A percentile compares a stretch with the other conserved stretches of the same genome.
Conservation (phyloP, 2,329 filamentous ascomycete species). For the Colletotrichum sp. region DNA sequence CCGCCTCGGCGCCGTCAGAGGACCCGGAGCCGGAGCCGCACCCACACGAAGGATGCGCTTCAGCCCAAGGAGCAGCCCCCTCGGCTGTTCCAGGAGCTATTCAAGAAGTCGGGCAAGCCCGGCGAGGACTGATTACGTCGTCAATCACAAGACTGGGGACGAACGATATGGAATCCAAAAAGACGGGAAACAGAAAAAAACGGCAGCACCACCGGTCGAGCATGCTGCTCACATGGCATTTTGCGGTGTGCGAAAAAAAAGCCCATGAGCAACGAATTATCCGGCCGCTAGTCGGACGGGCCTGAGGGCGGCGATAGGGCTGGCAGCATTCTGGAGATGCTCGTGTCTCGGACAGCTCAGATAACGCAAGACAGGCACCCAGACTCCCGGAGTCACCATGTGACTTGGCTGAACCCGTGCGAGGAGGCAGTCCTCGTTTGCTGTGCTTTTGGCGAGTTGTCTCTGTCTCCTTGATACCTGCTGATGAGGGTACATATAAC, state of each 20-base stretch:
- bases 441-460: neutral
- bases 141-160: neutral
- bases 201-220: neutral
- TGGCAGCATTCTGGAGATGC: neutral
- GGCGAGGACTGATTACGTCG: neutral
- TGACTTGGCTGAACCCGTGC: neutral
- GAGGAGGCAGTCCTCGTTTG: neutral
- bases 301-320: neutral
- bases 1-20: slow-evolving; percentile 39
- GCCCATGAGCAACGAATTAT: neutral
- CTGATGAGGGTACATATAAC: neutral
- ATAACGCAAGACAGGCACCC: slow-evolving; percentile 3
- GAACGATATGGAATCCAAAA: neutral
- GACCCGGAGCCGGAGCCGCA: slow-evolving; percentile 43
- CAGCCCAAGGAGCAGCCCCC: slow-evolving; percentile 4
- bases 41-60: slow-evolving; percentile 3
- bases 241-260: neutral
- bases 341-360: slow-evolving; percentile 11
- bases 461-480: neutral
- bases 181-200: neutral
- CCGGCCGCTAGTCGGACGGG: neutral
- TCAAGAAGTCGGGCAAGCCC: slow-evolving; percentile 2
- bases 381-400: neutral
- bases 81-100: slow-evolving; percentile 4
- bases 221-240: neutral